Percentiles rank a stretch among this genome's conserved stretches.
These are phyloP conservation scores for Aspergillus indologenus DNA, from an alignment of 495 filamentous ascomycete genomes.

Conservation along the genomic window DNA sequence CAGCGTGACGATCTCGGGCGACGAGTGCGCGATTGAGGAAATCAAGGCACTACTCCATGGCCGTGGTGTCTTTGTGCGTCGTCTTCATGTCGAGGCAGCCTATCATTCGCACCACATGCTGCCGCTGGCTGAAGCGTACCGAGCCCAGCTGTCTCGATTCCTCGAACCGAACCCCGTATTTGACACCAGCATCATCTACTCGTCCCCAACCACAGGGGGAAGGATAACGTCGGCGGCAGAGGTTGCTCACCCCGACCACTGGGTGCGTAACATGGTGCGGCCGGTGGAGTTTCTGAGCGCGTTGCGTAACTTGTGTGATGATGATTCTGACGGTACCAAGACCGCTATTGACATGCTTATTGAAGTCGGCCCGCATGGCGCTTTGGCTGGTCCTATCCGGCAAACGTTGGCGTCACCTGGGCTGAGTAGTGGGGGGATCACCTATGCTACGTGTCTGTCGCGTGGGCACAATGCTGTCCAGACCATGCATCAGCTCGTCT, in stretches of 20 bases:
- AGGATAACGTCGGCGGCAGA: background rate
- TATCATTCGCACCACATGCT: constrained; percentile 67
- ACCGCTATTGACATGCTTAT: constrained; percentile 29
- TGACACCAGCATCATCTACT: background rate
- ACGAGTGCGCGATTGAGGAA: constrained; percentile 27
- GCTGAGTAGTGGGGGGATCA: background rate
- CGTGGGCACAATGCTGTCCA: constrained; percentile 12
- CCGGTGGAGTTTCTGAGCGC: constrained; percentile 32
- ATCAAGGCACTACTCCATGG: constrained; percentile 42
- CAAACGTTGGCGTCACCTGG: constrained; percentile 37
- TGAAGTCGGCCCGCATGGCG: constrained; percentile 57
- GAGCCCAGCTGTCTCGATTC: constrained; percentile 4
- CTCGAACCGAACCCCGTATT: background rate
- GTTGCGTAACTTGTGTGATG: constrained; percentile 6
- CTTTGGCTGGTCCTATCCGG: constrained; percentile 53
- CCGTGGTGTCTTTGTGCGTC: constrained; percentile 49
- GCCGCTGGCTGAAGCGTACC: constrained; percentile 23
- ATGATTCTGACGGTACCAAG: background rate
- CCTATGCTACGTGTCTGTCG: constrained; percentile 14
- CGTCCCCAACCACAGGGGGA: background rate
- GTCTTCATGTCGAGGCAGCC: constrained; percentile 55
- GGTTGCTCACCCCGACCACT: constrained; percentile 21
- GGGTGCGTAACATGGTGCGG: constrained; percentile 28
- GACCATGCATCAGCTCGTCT: constrained; percentile 1
- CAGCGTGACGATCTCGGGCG: constrained; percentile 46